These are phyloP conservation scores for Candida jianshihensis DNA, from an alignment of 805 yeast genomes.

Conservation along the genomic window DNA sequence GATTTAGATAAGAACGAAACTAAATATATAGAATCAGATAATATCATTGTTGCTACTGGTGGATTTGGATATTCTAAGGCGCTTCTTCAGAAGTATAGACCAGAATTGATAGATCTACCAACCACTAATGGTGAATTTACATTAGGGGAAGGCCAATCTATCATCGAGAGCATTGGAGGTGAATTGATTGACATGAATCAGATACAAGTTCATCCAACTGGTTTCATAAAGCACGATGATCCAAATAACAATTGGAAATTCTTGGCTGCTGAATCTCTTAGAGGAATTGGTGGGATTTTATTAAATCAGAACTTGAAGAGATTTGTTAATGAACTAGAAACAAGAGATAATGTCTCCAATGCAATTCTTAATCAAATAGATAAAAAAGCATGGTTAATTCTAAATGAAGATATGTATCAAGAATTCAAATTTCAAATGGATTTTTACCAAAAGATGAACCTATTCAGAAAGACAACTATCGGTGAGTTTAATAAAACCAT, in stretches of 20 bases:
- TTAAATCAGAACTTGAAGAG: slow-evolving; percentile 36
- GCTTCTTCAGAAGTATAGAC: slow-evolving; percentile 36
- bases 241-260: slow-evolving; percentile 40
- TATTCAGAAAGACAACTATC: slow-evolving; percentile 25
- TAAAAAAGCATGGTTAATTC: slow-evolving; percentile 27
- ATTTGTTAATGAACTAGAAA: slow-evolving; percentile 46
- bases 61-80: slow-evolving; percentile 41
- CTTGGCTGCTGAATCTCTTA: slow-evolving; percentile 51
- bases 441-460: slow-evolving; percentile 38
- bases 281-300: slow-evolving; percentile 55
- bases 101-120: slow-evolving; percentile 39
- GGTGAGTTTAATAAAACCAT: slow-evolving; percentile 20
- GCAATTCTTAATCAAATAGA: slow-evolving; percentile 29
- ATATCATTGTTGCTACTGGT: slow-evolving; percentile 51
- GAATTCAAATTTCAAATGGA: slow-evolving; percentile 43
- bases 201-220: slow-evolving; percentile 58
- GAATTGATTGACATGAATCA: slow-evolving; percentile 50
- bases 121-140: slow-evolving; percentile 52
- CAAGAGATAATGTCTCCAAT: slow-evolving; percentile 46
- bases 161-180: slow-evolving; percentile 42
- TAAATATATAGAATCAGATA: slow-evolving; percentile 19
- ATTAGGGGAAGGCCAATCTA: slow-evolving; percentile 50
- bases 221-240: slow-evolving; percentile 41
- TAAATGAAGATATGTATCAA: slow-evolving; percentile 38
- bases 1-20: slow-evolving; percentile 22